These are phyloP conservation scores for Apocynum venetum DNA, from an alignment of 257 asterid species.

Conservation along the genomic window DNA sequence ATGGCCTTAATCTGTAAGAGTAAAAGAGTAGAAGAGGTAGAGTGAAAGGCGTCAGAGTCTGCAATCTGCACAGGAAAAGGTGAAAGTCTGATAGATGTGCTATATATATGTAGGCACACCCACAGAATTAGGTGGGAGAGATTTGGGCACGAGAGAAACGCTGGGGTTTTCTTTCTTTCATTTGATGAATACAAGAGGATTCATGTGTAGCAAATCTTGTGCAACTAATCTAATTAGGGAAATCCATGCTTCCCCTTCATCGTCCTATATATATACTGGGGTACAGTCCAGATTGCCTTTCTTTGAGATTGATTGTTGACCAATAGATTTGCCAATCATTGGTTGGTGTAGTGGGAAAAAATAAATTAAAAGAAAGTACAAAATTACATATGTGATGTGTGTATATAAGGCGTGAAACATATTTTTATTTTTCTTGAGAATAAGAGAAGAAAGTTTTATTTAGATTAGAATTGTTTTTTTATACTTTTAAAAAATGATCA, in stretches of 20 bases:
- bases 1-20: slow-evolving; percentile 7
- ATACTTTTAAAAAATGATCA: too few relatives aligned
- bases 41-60: background rate
- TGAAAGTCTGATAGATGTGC: background rate
- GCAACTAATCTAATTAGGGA: background rate
- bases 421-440: too few relatives aligned
- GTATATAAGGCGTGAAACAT: too few relatives aligned
- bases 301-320: background rate
- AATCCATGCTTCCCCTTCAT: too few relatives aligned
- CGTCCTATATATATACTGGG: too few relatives aligned
- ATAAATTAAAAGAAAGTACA: too few relatives aligned
- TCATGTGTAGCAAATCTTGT: background rate
- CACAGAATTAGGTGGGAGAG: background rate
- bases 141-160: background rate
- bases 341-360: background rate
- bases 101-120: background rate
- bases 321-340: background rate
- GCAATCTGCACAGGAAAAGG: slow-evolving; percentile 16
- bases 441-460: too few relatives aligned
- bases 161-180: background rate
- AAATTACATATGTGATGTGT: too few relatives aligned
- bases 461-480: too few relatives aligned
- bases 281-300: too few relatives aligned
- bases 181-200: too few relatives aligned
- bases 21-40: background rate